Evolutionary conservation across 2,329 filamentous ascomycete species (phyloP), one percentile per base, ranked within the genome.

Genomic region (Aphanocladium album): DNA sequence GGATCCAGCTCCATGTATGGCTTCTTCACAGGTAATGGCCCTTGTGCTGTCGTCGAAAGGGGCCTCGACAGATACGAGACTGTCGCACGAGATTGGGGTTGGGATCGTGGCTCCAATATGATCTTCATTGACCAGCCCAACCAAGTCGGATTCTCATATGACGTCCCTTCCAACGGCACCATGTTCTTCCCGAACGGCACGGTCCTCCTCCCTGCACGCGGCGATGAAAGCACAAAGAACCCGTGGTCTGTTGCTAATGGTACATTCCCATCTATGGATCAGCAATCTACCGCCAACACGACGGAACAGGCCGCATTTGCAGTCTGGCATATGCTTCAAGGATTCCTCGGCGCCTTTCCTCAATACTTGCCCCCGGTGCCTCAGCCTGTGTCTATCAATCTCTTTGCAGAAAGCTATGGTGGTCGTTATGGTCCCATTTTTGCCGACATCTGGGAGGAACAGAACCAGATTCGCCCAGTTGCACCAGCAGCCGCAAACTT

Each of bases 321-420:
- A 7, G 78, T 84, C 11, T 89, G 86, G 85, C 85, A 89, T 67
- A 82, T 88, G 69, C 67, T 88, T 33, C 85, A 88, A 66, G 82
- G 78, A 25, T 87, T 86, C 70, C 64, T 89, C 61, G 76, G 75
- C 16, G 74, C 78, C 1, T 87, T 87, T 62, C 84, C 85, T 0
- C 76, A 83, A 63, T 84, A 86, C 65, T 80, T 81, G 39, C 82
- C 82, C 4, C 76, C 79, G 5, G 70, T 72, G 37, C 76, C 77
- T 63, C 73, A 77, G 43, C 73, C 79, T 0, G 67, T 85, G 19
- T 83, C 83, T 5, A 79, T 90, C 57, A 86, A 86, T 66, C 74
- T 90, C 5, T 89, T 89, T 63, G 81, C 86, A 1, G 87, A 91
- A 70, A 88, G 84, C 71, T 88, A 90, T 70, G 84, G 87, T 37